A percentile compares a stretch with the other conserved stretches of the same genome.
Conservation (phyloP, 257 asterid genomes). For the Solanum rostratum region DNA sequence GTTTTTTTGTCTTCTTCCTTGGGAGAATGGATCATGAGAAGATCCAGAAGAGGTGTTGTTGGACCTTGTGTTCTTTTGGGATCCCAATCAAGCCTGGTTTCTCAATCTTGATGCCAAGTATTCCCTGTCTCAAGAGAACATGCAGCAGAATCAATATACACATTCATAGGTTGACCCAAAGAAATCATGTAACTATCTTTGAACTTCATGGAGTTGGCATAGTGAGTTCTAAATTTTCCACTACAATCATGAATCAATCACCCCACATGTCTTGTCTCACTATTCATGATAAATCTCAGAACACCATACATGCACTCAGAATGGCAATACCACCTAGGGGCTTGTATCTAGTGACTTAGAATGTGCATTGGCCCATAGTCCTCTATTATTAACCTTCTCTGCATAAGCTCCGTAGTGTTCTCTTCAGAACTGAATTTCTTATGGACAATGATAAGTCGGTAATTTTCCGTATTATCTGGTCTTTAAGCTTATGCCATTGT, state of each 20-base stretch:
- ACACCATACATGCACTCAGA: constrained; percentile 54
- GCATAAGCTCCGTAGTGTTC: no score
- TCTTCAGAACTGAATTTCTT: no score
- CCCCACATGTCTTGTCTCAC: constrained; percentile 54
- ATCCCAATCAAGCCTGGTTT: background rate
- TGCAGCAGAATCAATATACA: constrained; percentile 49
- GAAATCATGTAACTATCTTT: constrained; percentile 62
- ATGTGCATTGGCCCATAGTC: no score
- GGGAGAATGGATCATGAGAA: constrained; percentile 32
- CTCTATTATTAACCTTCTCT: no score
- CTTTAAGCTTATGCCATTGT: no score
- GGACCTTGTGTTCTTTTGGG: constrained; percentile 1
- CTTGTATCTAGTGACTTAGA: constrained; percentile 4
- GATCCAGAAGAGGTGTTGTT: background rate
- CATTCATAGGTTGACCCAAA: constrained; percentile 56
- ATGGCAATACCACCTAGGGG: constrained; percentile 54
- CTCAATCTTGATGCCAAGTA: background rate
- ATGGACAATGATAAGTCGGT: no score
- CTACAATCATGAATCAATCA: constrained; percentile 38
- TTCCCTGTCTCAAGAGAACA: constrained; percentile 27
- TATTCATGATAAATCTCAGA: constrained; percentile 45
- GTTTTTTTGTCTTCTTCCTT: constrained; percentile 35
- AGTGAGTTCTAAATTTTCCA: constrained; percentile 48
- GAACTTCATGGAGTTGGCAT: constrained; percentile 58
- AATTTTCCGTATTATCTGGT: no score